A percentile compares a stretch with the other conserved stretches of the same genome.
phyloP scores from a whole-genome alignment of 345 rosid species.

The Heritiera fomes region DNA sequence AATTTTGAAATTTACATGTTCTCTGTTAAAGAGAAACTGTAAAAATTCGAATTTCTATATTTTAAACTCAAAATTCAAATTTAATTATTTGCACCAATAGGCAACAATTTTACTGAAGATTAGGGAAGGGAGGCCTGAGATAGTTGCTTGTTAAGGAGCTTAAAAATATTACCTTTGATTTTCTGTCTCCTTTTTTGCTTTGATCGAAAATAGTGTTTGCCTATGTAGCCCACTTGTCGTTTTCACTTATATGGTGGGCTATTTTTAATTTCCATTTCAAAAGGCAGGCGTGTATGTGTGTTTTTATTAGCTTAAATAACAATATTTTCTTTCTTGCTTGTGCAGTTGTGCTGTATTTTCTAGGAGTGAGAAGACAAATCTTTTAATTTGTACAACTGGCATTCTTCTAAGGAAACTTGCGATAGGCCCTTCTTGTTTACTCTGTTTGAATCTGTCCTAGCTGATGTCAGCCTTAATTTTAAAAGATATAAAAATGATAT shows the following conservation, averaged over 20 bases:
- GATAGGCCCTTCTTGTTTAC: constrained; percentile 39
- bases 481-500: too few species aligned
- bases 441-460: neutral
- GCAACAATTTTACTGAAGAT: neutral
- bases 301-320: neutral
- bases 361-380: constrained; percentile 89
- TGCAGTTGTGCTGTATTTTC: constrained; percentile 25
- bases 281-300: neutral
- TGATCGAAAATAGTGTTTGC: neutral
- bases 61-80: too few species aligned
- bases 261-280: neutral
- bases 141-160: neutral
- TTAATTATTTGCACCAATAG: too few species aligned
- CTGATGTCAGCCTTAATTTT: neutral
- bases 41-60: too few species aligned
- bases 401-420: constrained; percentile 83
- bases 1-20: too few species aligned
- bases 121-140: neutral
- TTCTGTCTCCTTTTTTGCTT: neutral
- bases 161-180: neutral
- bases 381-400: constrained; percentile 95
- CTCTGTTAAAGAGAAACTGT: too few species aligned
- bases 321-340: neutral
- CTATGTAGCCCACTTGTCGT: neutral
- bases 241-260: neutral